Conservation (phyloP, 495 filamentous ascomycete genomes). For the Amphirosellinia nigrospora region DNA sequence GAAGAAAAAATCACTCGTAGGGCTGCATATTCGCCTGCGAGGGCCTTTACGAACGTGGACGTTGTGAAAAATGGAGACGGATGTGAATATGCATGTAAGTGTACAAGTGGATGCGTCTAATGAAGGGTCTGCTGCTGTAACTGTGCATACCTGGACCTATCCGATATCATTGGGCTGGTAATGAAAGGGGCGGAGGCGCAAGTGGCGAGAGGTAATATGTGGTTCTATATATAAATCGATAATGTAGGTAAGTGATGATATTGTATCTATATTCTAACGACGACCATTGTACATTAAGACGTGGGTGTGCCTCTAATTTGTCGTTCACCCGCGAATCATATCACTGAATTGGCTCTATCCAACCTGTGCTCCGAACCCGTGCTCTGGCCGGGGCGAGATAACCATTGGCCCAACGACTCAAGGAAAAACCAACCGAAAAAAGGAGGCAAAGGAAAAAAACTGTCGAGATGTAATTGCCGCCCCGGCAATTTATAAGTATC, state of each 20-base stretch:
- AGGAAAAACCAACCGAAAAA: background rate
- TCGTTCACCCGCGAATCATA: slow-evolving; percentile 12
- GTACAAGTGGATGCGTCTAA: background rate
- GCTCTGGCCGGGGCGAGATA: background rate
- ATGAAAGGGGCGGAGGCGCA: slow-evolving; percentile 12
- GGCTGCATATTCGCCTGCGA: slow-evolving; percentile 26
- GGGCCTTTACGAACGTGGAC: slow-evolving; percentile 5
- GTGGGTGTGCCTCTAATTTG: slow-evolving; percentile 9
- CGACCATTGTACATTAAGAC: slow-evolving; percentile 17
- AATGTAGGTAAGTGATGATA: slow-evolving; percentile 2
- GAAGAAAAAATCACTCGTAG: slow-evolving; percentile 18
- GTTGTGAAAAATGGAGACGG: background rate
- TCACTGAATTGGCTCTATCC: background rate
- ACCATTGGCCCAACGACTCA: background rate
- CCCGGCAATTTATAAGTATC: slow-evolving; percentile 16
- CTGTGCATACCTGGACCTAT: background rate
- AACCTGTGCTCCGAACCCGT: background rate
- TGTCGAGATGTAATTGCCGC: slow-evolving; percentile 10
- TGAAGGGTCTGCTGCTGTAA: background rate
- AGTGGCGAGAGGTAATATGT: background rate
- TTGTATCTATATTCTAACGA: background rate
- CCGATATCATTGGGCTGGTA: background rate
- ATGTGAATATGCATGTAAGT: background rate
- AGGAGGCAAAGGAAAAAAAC: background rate
- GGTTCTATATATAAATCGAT: slow-evolving; percentile 22